Percentiles rank a stretch among this genome's conserved stretches.
Conservation (phyloP, 148 eudicot species). For the Persicaria maculosa region DNA sequence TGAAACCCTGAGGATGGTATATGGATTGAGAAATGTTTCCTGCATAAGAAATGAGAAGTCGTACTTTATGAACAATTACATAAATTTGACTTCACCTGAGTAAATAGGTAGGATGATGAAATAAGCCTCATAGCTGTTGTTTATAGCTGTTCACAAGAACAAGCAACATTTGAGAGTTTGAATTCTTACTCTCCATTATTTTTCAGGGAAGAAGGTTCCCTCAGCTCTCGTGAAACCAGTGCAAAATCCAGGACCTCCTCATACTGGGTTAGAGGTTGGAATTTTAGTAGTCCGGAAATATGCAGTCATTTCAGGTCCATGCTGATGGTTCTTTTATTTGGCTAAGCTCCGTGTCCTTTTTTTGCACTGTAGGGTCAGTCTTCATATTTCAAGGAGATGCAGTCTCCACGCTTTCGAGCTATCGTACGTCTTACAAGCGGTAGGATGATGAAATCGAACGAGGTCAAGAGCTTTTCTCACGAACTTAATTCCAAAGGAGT, state of each 20-base stretch:
- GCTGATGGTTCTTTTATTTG: not conserved
- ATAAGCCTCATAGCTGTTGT: not conserved
- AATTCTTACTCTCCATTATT: no score
- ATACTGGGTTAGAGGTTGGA: conserved; percentile 52
- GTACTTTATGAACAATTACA: not conserved
- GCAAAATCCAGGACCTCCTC: conserved; percentile 31
- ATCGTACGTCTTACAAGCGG: conserved; percentile 80
- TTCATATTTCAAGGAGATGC: conserved; percentile 82
- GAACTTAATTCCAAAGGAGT: conserved; percentile 99
- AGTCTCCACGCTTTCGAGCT: conserved; percentile 94
- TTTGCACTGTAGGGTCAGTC: conserved; percentile 56
- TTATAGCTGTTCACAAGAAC: not conserved
- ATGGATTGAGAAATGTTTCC: not conserved
- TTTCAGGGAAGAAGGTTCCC: conserved; percentile 52
- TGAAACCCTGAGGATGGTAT: not conserved
- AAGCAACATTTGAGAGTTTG: not conserved
- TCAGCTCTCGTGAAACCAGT: conserved; percentile 32
- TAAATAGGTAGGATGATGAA: not conserved
- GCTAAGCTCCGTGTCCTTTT: conserved; percentile 23
- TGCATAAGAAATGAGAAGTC: not conserved
- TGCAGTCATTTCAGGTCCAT: conserved; percentile 8
- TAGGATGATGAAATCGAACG: conserved; percentile 66
- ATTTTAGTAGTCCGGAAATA: not conserved
- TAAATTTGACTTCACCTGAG: not conserved
- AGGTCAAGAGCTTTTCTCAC: conserved; percentile 96